Evolutionary conservation across 371 early-diverging fungal species (phyloP), one percentile per base, ranked within the genome.

Genomic region (Mucor lusitanicus): DNA sequence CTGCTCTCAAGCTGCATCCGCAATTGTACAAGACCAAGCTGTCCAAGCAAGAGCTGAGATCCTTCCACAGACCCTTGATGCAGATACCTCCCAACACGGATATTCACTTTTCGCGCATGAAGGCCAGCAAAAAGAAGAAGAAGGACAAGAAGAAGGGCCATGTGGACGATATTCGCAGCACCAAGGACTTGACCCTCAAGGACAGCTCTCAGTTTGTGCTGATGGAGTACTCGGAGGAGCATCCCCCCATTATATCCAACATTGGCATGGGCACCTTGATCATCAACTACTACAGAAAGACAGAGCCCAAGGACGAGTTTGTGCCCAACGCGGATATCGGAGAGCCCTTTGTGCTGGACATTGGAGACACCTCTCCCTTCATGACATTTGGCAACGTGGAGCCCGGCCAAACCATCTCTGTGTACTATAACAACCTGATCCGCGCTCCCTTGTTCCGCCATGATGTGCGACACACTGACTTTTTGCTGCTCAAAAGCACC

Each of bases 171-270:
- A 90, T 97, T 88, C 87, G 90, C 64, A 92, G 87, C 35, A 87
- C 91, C 13, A 94, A 91, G 67, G 98, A 99, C 70, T 69, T 99
- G 33, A 94, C 97, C 13, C 82, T 99, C 4, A 93, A 91, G 58
- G 99, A 99, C 65, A 87, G 86, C 28, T 79, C 91, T 27, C 88
- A 92, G 30, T 98, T 92, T 81, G 88, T 95, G 0, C 72, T 99
- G 46, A 75, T 99, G 54, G 99, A 99, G 77, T 99, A 98, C 75
- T 95, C 97, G 12, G 99, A 99, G 78, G 99, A 99, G 77, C 92
- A 96, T 73, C 99, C 99, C n/a, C 93, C 95, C 3, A 89, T 99
- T 35, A 75, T 99, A 56, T 90, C 91, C 33, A 99, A 98, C 69
- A 82, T 91, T 21, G 99, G 99, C 30, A 99, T 99, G 99, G 99